These are phyloP conservation scores for Coffea humblotiana DNA, from an alignment of 305 asterid genomes.

Conservation along the genomic window DNA sequence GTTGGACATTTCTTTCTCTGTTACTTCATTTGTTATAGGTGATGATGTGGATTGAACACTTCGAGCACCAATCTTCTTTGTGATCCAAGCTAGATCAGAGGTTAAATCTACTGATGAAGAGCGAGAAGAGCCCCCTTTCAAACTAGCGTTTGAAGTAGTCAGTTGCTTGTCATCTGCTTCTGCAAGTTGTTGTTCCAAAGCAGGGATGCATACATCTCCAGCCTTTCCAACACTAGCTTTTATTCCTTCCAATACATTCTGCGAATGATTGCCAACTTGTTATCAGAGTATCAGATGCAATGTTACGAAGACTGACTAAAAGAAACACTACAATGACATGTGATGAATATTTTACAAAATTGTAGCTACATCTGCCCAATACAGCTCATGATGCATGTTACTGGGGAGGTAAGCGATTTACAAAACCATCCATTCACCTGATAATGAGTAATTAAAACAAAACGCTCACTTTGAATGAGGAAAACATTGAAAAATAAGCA, in stretches of 20 bases:
- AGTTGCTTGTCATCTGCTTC: slow-evolving; percentile 43
- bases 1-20: slow-evolving; percentile 30
- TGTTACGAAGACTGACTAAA: no score
- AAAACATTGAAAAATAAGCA: background rate
- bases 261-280: slow-evolving; percentile 32
- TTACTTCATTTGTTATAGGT: slow-evolving; percentile 21
- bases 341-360: background rate
- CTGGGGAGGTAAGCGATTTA: background rate
- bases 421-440: background rate
- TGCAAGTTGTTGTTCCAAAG: slow-evolving; percentile 25
- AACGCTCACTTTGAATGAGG: background rate
- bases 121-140: slow-evolving; percentile 33
- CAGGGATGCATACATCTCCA: slow-evolving; percentile 30
- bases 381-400: background rate
- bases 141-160: slow-evolving; percentile 33
- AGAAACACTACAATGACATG: background rate
- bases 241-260: slow-evolving; percentile 45
- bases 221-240: slow-evolving; percentile 36
- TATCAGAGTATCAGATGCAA: slow-evolving; percentile 14
- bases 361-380: background rate
- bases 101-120: slow-evolving; percentile 57
- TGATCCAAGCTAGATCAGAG: slow-evolving; percentile 59
- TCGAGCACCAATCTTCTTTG: slow-evolving; percentile 40
- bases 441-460: background rate
- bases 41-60: slow-evolving; percentile 35